A percentile compares a stretch with the other conserved stretches of the same genome.
phyloP scores from a whole-genome alignment of 495 filamentous ascomycete species.

The Cercophora samala region DNA sequence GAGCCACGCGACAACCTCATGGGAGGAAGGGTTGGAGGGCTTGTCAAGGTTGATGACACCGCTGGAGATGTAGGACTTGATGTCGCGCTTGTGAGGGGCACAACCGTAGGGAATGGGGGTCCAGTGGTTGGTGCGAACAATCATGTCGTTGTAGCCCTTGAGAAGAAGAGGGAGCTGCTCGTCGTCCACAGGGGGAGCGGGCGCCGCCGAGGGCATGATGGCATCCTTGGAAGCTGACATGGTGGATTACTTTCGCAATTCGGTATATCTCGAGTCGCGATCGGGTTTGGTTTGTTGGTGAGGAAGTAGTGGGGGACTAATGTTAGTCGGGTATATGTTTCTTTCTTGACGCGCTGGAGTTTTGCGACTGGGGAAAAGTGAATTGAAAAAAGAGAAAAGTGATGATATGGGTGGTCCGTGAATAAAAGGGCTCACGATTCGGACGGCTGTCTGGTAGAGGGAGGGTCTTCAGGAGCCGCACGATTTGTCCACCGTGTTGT shows the following conservation, averaged over 20 bases:
- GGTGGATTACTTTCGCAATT: constrained; percentile 14
- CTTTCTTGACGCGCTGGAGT: background rate
- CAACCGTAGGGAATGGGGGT: constrained; percentile 89
- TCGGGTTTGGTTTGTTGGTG: background rate
- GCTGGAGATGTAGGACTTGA: constrained; percentile 91
- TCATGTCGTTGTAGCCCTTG: constrained; percentile 85
- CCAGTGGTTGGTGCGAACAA: constrained; percentile 86
- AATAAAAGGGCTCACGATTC: constrained; percentile 21
- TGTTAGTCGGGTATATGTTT: background rate
- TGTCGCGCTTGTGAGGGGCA: constrained; percentile 80
- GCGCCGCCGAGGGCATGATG: constrained; percentile 82
- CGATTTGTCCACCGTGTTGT: constrained; percentile 21
- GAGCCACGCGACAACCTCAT: constrained; percentile 98
- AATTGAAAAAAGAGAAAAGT: background rate
- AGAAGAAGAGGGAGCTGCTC: constrained; percentile 88
- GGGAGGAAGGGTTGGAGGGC: constrained; percentile 93
- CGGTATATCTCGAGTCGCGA: background rate
- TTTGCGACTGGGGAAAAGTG: background rate
- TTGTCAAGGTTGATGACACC: constrained; percentile 97
- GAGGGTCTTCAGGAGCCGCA: constrained; percentile 22
- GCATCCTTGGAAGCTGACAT: constrained; percentile 37
- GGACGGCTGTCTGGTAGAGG: constrained; percentile 22
- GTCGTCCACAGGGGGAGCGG: constrained; percentile 68
- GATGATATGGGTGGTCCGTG: constrained; percentile 20
- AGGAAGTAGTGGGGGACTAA: background rate